A percentile compares a stretch with the other conserved stretches of the same genome.
Evolutionary conservation across 129 eudicot genomes (phyloP).

Genomic region (Sambucus nigra): DNA sequence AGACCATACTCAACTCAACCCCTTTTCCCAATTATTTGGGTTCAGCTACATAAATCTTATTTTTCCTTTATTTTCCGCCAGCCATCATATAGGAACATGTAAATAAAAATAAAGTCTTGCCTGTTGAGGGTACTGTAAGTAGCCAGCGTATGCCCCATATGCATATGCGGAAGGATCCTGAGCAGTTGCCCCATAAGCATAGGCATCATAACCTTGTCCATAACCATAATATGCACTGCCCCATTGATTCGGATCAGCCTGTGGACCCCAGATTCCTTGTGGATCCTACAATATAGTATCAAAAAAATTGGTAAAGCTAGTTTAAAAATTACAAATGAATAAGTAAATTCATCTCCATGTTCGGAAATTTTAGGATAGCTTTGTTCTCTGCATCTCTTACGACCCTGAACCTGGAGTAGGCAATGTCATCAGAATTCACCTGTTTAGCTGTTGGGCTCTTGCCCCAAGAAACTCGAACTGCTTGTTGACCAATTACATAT

Average conservation of each 20-base stretch:
- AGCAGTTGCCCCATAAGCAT: conserved; percentile 75
- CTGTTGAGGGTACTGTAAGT: conserved; percentile 85
- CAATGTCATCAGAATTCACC: conserved; percentile 45
- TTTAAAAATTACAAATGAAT: no score
- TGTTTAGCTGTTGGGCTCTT: conserved; percentile 64
- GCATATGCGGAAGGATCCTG: conserved; percentile 80
- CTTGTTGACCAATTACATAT: conserved; percentile 69
- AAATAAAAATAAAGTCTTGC: no score
- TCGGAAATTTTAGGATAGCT: no score
- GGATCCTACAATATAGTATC: conserved; percentile 66
- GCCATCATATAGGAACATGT: no score
- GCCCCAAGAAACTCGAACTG: conserved; percentile 95
- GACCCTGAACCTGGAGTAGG: no score
- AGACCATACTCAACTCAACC: no score
- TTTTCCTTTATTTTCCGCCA: no score
- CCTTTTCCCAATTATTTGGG: no score
- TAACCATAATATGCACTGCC: conserved; percentile 77
- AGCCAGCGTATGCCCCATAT: conserved; percentile 85
- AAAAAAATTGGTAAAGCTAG: no score
- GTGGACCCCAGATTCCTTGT: conserved; percentile 46
- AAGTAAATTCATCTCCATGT: no score
- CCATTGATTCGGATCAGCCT: conserved; percentile 75
- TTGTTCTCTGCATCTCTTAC: no score
- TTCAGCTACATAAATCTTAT: no score
- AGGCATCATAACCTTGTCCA: conserved; percentile 96